Evolutionary conservation across 352 stramenopile species (phyloP), one percentile per base, ranked within the genome.

Genomic region (Aphanomyces euteiches): DNA sequence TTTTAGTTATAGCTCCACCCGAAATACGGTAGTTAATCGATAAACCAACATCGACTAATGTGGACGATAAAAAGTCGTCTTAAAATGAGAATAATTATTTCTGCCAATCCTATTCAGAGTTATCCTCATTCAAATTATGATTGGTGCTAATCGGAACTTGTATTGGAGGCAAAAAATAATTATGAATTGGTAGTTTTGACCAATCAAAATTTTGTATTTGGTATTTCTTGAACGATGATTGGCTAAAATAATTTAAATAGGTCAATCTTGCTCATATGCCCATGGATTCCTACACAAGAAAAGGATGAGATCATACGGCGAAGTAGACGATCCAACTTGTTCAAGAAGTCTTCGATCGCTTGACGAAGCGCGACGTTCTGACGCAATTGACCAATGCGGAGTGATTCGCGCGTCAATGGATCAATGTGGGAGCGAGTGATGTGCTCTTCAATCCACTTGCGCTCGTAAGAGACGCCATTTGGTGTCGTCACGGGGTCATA

Each of bases 391-490:
- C 89, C 79, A 40, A 80, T 56, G 66, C 82, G 89, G 19, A 93
- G 77, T 10, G 67, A 70, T 72, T 88, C 75, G 47, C 86, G 78
- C 40, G 86, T 92, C 13, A 93, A 72, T 48, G 86, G 86, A 63
- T 93, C 86, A 36, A 92, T 74, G 1, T 81, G 73, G 45, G 90
- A 90, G 37, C 77, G 79, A 17, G 75, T 76, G 36, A 93, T 56
- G 66, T 93, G 86, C 50, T 89, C 76, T 61, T 93, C 84, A 7
- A 93, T 58, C 66, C 76, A 90, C 7, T 68, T 72, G 19, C 84
- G 82, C 73, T 93, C 86, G 58, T 89, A 91, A 80, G 84, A 91
- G 47, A 93, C 74, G 63, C 84, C 86, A 48, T 91, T 93, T 34
- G 86, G 86, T 2, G 86, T 92, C 48, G 77, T 88, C 45, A 93